Evolutionary conservation across 495 filamentous ascomycete genomes (phyloP), one percentile per base, ranked within the genome.

Genomic region (Penicillium tannophilum): DNA sequence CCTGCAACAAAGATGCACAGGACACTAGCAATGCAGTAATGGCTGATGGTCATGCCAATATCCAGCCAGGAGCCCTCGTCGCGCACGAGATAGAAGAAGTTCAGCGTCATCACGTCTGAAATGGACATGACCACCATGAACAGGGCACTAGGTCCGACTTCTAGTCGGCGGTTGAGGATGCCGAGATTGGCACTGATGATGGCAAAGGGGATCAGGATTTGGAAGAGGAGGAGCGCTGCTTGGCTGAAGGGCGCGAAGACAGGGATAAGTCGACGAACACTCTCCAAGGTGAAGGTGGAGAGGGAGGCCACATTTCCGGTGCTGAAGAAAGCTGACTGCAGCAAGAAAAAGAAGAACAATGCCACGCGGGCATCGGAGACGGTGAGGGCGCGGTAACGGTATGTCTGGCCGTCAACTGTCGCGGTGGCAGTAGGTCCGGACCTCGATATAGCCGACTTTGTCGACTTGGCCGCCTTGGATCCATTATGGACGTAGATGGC

Each of bases 51-150:
- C 33, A 90, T 93, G 48, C 95, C 95, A 66, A 98, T 99, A 65
- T 99, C 95, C 52, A 99, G 76, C 95, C 95, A 99, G 36, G 87
- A 91, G 0, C 95, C 94, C 70, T 98, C 92, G 68, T 99, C 95
- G 55, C 86, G 87, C 7, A 99, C 95, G 69, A 96, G 88, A 83
- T 88, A 99, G 73, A 99, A 99, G 80, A 99, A 99, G 71, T 94
- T 92, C 54, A 99, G 79, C 5, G 95, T 98, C 65, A 98, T 79
- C 46, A 97, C 85, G 71, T 99, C 95, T 51, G 90, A 90, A 48
- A 96, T 84, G 16, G 91, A 88, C 87, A 96, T 96, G 44, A 95
- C 91, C 1, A 96, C 73, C 91, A 97, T 97, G 76, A 97, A 96
- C 23, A 99, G 78, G 17, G 90, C 91, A 48, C 81, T 84, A 23